A percentile compares a stretch with the other conserved stretches of the same genome.
Evolutionary conservation across 441 rosid genomes (phyloP).

Genomic region (Capsella rubella): DNA sequence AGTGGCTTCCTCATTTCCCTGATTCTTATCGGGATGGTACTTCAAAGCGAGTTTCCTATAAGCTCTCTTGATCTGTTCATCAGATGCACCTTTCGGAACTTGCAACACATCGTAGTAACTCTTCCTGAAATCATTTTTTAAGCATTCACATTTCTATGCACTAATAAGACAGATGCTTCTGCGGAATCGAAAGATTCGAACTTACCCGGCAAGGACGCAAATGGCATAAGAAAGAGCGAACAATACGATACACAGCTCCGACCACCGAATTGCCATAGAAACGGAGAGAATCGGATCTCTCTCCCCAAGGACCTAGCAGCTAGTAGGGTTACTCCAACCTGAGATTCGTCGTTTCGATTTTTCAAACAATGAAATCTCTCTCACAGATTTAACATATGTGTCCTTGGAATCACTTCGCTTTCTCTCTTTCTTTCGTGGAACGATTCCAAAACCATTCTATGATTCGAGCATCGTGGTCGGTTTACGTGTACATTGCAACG

Average conservation of each 20-base stretch:
- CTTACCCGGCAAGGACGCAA: conserved; percentile 66
- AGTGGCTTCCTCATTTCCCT: conserved; percentile 88
- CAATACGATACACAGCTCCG: conserved; percentile 54
- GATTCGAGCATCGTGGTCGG: conserved; percentile 18
- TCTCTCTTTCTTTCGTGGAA: conserved; percentile 28
- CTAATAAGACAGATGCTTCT: not conserved
- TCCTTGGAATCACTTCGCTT: not conserved
- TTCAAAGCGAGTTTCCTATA: conserved; percentile 94
- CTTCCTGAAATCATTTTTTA: conserved; percentile 57
- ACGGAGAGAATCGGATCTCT: conserved; percentile 58
- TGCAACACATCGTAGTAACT: conserved; percentile 90
- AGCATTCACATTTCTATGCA: conserved; percentile 2
- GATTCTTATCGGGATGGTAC: conserved; percentile 98
- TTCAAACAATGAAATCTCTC: not conserved
- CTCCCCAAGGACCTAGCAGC: conserved; percentile 13
- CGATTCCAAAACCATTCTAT: not conserved
- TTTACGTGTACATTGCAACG: conserved; percentile 33
- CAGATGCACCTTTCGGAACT: conserved; percentile 87
- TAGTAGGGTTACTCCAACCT: not conserved
- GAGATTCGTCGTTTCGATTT: conserved; percentile 21
- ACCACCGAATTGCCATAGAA: conserved; percentile 63
- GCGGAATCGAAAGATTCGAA: not conserved
- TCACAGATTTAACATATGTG: too few relatives aligned
- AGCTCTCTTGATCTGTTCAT: conserved; percentile 98
- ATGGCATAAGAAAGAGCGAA: conserved; percentile 57